Percentiles rank a stretch among this genome's conserved stretches.
These are phyloP conservation scores for Penicillium simplicissimum DNA, from an alignment of 495 filamentous ascomycete genomes.

Conservation along the genomic window DNA sequence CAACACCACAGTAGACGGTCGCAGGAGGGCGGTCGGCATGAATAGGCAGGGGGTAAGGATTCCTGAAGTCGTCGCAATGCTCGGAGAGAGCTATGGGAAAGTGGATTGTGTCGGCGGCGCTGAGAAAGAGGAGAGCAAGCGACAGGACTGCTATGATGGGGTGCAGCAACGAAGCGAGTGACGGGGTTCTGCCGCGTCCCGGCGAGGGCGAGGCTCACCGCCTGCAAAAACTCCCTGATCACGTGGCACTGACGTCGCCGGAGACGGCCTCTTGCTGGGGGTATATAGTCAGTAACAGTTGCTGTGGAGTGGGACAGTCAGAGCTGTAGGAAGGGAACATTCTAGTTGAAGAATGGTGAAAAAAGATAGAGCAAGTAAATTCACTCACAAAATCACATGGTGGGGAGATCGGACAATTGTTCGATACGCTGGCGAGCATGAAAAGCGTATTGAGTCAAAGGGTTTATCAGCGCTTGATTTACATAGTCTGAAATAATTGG, in stretches of 20 bases:
- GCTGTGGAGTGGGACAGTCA: background rate
- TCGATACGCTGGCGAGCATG: background rate
- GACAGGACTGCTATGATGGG: conserved; percentile 32
- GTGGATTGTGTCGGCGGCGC: conserved; percentile 19
- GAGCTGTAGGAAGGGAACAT: background rate
- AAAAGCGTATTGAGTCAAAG: background rate
- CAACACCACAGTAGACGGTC: conserved; percentile 38
- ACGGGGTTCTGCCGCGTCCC: conserved; percentile 35
- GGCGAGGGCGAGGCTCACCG: conserved; percentile 33
- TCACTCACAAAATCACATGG: background rate
- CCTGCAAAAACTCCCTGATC: conserved; percentile 31
- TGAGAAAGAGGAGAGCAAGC: conserved; percentile 26
- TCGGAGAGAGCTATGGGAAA: conserved; percentile 15
- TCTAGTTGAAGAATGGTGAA: background rate
- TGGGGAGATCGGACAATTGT: background rate
- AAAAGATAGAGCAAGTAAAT: background rate
- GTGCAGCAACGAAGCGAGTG: conserved; percentile 36
- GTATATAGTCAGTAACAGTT: background rate
- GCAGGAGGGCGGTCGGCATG: conserved; percentile 40
- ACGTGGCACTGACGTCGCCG: conserved; percentile 32
- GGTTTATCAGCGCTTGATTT: background rate
- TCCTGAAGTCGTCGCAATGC: conserved; percentile 12
- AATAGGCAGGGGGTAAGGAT: conserved; percentile 20
- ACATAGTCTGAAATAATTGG: no score
- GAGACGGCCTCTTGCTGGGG: conserved; percentile 12